A percentile compares a stretch with the other conserved stretches of the same genome.
These are phyloP conservation scores for Ricinus communis DNA, from an alignment of 345 rosid species.

Conservation along the genomic window DNA sequence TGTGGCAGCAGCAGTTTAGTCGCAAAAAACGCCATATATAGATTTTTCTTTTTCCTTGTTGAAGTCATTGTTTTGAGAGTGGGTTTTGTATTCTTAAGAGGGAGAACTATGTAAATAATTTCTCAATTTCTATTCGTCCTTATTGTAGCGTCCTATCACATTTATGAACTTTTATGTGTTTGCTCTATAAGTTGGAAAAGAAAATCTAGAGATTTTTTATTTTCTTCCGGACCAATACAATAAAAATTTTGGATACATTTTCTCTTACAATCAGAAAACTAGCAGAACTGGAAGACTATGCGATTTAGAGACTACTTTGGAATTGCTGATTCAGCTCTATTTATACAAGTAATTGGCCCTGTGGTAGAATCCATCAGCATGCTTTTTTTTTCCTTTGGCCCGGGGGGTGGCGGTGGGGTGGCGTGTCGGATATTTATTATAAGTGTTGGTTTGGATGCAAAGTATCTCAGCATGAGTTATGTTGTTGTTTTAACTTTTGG, in stretches of 20 bases:
- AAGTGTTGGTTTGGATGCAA: background rate
- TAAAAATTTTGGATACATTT: too few species aligned
- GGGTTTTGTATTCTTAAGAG: background rate
- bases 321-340: background rate
- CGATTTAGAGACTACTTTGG: background rate
- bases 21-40: too few species aligned
- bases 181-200: background rate
- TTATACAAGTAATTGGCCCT: background rate
- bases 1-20: too few species aligned
- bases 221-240: background rate
- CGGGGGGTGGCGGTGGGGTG: too few species aligned
- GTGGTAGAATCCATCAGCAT: background rate
- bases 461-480: background rate
- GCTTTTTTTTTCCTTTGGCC: background rate
- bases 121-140: too few species aligned
- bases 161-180: background rate
- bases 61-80: background rate
- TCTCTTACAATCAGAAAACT: background rate
- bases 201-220: background rate
- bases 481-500: background rate
- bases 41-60: too few species aligned
- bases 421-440: background rate
- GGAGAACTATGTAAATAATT: background rate
- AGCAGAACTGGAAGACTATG: background rate
- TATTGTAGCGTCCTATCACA: background rate